Base-by-base conservation (phyloP, 192 early-diverging fungal species). In the Powellomyces hirtus region DNA sequence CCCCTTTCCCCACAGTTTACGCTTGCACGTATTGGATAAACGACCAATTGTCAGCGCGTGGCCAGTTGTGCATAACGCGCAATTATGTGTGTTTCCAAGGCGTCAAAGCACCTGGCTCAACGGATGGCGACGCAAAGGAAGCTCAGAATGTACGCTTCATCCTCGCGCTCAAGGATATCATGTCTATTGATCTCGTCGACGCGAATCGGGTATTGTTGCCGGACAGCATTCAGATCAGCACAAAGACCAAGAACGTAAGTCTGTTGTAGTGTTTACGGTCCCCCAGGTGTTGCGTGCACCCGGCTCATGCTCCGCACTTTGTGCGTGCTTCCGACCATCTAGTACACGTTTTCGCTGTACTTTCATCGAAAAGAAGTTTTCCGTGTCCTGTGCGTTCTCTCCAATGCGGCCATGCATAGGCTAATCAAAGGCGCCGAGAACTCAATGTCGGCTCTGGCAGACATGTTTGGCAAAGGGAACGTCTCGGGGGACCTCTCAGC, bases 341-440 rank as follows among this genome's bases (percentile, higher is more conserved):
- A 85, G 78, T 75, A 70, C 62, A 66, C 52, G 10, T 85, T 83
- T 74, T 69, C 79, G 1, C 59, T 83, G 0, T 76, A 80, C 46
- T 75, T 82, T 27, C 59, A 83, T n/a, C 66, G 83, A 16, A 76
- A 76, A 45, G 83, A 85, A 59, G 79, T 85, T 2, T 85, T 65
- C 57, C 76, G 81, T 10, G 58, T 73, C 13, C 60, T 85, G 5
- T 72, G 35, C 20, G 65, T 65, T 16, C 72, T 85, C 4, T 49
- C 64, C 31, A 75, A 85, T 51, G 80, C 83, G 33, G 78, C 83
- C 6, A 85, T 85, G 83, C 80, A 85, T 51, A 68, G 80, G 11
- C 72, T 85, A 4, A 74, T 85, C 29, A 85, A 83, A 64, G 83
- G 83, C 5, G 80, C 83, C 18, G 83, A 85, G 65, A 81, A 72